Evolutionary conservation across 148 eudicot genomes (phyloP).

Genomic region (Fagopyrum tataricum): DNA sequence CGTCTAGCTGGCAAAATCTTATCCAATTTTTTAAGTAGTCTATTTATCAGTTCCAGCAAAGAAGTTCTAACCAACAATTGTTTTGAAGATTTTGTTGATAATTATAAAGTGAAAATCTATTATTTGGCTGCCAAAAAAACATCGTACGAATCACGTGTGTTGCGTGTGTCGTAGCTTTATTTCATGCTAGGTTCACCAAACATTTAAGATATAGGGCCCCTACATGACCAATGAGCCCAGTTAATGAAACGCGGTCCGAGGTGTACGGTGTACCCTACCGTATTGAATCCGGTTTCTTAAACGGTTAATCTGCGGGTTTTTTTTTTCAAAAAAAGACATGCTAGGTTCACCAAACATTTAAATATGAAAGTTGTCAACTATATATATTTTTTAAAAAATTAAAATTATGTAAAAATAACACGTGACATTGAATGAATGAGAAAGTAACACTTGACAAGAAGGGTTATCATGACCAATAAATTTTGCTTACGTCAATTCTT

Average conservation of each 20-base stretch:
- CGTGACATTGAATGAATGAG: too few species aligned
- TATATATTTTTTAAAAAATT: too few species aligned
- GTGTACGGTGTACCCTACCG: not conserved
- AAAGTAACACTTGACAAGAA: too few species aligned
- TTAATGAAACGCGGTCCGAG: not conserved
- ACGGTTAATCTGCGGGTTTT: not conserved
- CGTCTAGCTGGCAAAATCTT: not conserved
- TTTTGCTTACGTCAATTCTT: too few species aligned
- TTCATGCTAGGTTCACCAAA: not conserved
- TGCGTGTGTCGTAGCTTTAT: not conserved
- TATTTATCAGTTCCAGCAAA: not conserved
- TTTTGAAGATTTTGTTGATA: not conserved
- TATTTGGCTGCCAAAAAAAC: not conserved
- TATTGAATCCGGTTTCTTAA: not conserved
- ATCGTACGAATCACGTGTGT: not conserved
- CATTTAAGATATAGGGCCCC: not conserved
- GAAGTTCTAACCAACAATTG: not conserved
- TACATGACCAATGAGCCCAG: not conserved
- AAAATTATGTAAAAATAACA: too few species aligned
- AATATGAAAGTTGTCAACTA: too few species aligned
- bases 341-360: too few species aligned
- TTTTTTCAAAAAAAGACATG: too few species aligned
- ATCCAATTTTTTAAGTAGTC: not conserved
- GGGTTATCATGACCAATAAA: too few species aligned
- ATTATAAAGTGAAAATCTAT: not conserved